Percentiles rank a stretch among this genome's conserved stretches.
Evolutionary conservation across 2,329 filamentous ascomycete species (phyloP).

Genomic region (Fusarium floridanum): DNA sequence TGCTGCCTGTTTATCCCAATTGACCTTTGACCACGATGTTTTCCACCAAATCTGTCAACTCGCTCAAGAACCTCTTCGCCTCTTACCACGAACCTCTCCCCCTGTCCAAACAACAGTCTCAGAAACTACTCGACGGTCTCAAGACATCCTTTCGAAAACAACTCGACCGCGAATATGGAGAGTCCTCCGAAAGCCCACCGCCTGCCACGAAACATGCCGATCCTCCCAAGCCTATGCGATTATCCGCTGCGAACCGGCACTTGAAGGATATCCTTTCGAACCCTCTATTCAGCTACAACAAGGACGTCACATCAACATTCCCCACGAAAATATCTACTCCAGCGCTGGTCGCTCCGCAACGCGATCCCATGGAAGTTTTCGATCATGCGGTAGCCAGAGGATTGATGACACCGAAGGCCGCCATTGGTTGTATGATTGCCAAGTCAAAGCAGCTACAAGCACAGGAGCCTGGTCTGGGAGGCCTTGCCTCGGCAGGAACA

Average conservation of each 20-base stretch:
- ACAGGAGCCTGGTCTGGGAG: constrained; percentile 37
- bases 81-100: constrained; percentile 65
- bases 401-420: constrained; percentile 67
- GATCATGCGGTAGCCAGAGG: constrained; percentile 67
- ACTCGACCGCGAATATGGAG: constrained; percentile 70
- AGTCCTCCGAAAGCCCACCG: constrained; percentile 48
- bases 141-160: constrained; percentile 70
- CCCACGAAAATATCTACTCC: constrained; percentile 25
- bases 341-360: constrained; percentile 29
- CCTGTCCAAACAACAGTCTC: constrained; percentile 63
- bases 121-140: constrained; percentile 67
- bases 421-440: constrained; percentile 66
- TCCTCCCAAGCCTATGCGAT: constrained; percentile 48
- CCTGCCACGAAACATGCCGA: constrained; percentile 35
- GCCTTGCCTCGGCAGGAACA: constrained; percentile 58
- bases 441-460: constrained; percentile 59
- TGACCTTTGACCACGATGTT: constrained; percentile 49
- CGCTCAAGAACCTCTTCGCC: constrained; percentile 56
- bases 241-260: constrained; percentile 59
- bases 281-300: constrained; percentile 63
- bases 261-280: constrained; percentile 69
- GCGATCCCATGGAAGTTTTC: constrained; percentile 67
- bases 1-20: constrained; percentile 51
- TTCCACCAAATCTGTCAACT: constrained; percentile 54
- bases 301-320: constrained; percentile 38